Evolutionary conservation across 176 grass and related monocot species (phyloP).

Genomic region (Bothriochloa decipiens): DNA sequence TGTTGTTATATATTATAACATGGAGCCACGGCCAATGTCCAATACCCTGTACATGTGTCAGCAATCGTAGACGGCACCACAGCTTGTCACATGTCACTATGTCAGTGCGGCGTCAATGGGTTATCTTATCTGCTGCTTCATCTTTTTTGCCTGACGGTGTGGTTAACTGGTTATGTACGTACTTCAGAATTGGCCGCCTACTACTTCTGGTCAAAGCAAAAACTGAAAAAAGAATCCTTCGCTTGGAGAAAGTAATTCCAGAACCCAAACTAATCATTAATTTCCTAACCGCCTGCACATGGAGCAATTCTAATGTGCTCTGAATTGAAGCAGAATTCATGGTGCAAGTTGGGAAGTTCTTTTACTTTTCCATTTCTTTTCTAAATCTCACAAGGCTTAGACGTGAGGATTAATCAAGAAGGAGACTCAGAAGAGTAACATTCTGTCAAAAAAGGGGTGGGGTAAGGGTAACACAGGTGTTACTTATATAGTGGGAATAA

Average conservation of each 20-base stretch:
- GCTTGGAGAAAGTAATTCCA: background rate
- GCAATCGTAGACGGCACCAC: constrained; percentile 22
- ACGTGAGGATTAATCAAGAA: too few relatives aligned
- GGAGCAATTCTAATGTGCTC: background rate
- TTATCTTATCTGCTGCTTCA: constrained; percentile 27
- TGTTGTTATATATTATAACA: background rate
- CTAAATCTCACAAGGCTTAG: background rate
- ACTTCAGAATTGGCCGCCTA: background rate
- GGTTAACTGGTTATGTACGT: background rate
- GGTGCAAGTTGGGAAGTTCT: background rate
- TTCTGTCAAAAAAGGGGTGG: too few relatives aligned
- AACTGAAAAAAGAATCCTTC: background rate
- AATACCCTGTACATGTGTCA: constrained; percentile 6
- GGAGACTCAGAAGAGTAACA: too few relatives aligned
- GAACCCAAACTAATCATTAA: background rate
- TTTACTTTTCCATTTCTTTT: background rate
- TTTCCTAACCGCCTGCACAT: background rate
- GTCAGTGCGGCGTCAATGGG: constrained; percentile 32
- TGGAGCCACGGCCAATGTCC: background rate
- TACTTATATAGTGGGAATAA: too few relatives aligned
- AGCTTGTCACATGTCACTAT: background rate
- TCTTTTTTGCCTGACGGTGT: background rate
- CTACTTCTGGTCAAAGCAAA: background rate
- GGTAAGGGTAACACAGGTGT: too few relatives aligned
- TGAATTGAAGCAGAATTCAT: background rate